Percentiles rank a stretch among this genome's conserved stretches.
Evolutionary conservation across 75 land plant genomes (phyloP).

Genomic region (Picea sitchensis): DNA sequence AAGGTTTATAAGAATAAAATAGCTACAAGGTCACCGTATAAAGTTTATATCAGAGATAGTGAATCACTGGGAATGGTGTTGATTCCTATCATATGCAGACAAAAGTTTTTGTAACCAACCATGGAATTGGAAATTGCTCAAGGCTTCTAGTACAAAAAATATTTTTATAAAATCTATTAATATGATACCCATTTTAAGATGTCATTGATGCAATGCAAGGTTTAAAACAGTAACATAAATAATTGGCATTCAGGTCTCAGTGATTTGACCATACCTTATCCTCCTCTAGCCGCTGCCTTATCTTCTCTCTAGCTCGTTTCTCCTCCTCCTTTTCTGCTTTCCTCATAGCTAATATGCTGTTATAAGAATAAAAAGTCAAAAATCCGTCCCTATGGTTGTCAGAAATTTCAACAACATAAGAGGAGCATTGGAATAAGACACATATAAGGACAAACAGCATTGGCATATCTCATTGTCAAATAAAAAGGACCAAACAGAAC

Average conservation of each 20-base stretch:
- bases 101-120: no score
- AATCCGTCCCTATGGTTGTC: neutral
- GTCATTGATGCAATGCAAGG: neutral
- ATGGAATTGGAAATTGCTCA: no score
- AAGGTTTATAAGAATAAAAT: no score
- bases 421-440: neutral
- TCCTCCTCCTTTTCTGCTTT: slow-evolving; percentile 97
- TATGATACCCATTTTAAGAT: neutral
- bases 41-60: no score
- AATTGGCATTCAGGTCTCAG: neutral
- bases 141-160: neutral
- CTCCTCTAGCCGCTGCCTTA: slow-evolving; percentile 81
- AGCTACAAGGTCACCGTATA: no score
- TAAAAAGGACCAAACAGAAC: neutral
- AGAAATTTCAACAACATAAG: neutral
- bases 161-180: neutral
- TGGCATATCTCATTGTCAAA: neutral
- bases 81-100: no score
- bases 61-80: no score
- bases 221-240: neutral
- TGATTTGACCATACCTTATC: slow-evolving; percentile 64
- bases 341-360: slow-evolving; percentile 58
- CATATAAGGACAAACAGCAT: neutral
- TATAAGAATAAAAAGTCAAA: neutral
- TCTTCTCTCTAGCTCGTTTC: slow-evolving; percentile 90